Conservation (phyloP, 805 yeast genomes). For the Teunomyces cretensis region DNA sequence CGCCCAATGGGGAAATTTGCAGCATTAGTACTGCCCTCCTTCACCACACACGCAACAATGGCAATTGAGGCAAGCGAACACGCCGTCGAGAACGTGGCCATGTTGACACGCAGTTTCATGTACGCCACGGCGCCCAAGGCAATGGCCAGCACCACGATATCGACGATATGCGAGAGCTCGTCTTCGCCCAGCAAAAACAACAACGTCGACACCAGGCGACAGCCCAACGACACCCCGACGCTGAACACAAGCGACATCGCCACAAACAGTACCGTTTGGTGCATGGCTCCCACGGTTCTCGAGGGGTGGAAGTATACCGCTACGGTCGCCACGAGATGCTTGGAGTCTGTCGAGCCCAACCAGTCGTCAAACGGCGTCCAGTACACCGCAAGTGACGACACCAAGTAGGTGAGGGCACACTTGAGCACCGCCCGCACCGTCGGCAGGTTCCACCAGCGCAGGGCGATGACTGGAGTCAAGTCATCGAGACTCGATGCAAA, state of each 20-base stretch:
- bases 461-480: not conserved
- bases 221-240: conserved; percentile 48
- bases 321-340: conserved; percentile 79
- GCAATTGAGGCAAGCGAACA: conserved; percentile 75
- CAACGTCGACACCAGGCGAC: conserved; percentile 51
- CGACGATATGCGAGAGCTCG: conserved; percentile 50
- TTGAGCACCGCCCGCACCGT: conserved; percentile 42
- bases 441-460: not conserved
- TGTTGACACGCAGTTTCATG: conserved; percentile 64
- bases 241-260: conserved; percentile 52
- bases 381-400: conserved; percentile 75
- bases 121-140: conserved; percentile 69
- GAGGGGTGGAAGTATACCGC: conserved; percentile 86
- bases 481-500: conserved; percentile 10
- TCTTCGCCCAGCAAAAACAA: conserved; percentile 47
- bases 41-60: conserved; percentile 66
- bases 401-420: conserved; percentile 69
- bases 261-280: conserved; percentile 68
- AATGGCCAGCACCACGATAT: conserved; percentile 51
- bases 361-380: conserved; percentile 46
- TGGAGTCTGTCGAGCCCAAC: conserved; percentile 67
- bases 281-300: conserved; percentile 76
- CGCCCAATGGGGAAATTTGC: conserved; percentile 56
- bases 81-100: conserved; percentile 64
- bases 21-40: conserved; percentile 67